Evolutionary conservation across 208 protist genomes (phyloP).

Genomic region (Porcisia deanei): DNA sequence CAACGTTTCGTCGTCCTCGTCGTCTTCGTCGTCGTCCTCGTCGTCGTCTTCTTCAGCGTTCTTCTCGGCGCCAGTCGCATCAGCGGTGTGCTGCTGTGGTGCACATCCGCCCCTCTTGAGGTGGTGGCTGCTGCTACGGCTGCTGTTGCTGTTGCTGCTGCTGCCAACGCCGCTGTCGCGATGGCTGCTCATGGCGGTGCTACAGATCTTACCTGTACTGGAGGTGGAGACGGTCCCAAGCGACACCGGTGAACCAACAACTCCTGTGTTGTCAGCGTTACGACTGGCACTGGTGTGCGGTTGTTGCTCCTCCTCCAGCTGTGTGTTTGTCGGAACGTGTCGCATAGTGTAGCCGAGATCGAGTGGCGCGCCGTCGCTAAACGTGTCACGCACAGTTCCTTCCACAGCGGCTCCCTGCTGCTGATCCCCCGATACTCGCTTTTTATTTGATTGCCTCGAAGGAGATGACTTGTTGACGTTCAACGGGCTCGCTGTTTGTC

Average conservation of each 20-base stretch:
- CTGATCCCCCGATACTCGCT: background rate
- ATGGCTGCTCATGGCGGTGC: background rate
- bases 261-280: background rate
- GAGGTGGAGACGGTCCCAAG: background rate
- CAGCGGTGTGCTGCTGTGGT: background rate
- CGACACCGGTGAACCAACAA: background rate
- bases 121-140: background rate
- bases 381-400: background rate
- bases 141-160: background rate
- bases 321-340: background rate
- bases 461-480: background rate
- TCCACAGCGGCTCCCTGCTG: background rate
- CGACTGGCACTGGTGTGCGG: background rate
- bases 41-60: constrained; percentile 5
- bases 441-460: background rate
- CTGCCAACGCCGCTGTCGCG: background rate
- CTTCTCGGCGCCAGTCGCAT: background rate
- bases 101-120: background rate
- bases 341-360: background rate
- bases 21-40: constrained; percentile 27
- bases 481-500: background rate
- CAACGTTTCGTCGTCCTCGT: constrained; percentile 61
- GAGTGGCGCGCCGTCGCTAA: background rate
- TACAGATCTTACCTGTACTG: background rate
- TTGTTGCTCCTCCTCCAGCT: background rate